Percentiles rank a stretch among this genome's conserved stretches.
These are phyloP conservation scores for Plasmodiophora brassicae DNA, from an alignment of 208 protist genomes.

Conservation along the genomic window DNA sequence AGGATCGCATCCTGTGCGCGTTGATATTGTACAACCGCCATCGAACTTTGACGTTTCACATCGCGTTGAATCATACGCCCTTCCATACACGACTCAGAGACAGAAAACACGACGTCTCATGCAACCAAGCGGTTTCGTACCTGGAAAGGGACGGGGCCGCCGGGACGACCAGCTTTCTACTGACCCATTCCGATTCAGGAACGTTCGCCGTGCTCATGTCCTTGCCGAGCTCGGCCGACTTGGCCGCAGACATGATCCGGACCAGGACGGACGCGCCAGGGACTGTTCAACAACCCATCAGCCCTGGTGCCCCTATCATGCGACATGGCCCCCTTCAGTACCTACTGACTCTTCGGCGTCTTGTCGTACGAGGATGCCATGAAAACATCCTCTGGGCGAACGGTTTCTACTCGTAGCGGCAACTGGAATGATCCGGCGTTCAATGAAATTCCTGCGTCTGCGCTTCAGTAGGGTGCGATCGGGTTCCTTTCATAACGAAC, in stretches of 20 bases:
- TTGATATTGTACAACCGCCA: neutral
- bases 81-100: neutral
- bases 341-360: neutral
- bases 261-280: neutral
- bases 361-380: neutral
- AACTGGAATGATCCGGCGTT: neutral
- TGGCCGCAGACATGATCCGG: neutral
- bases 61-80: neutral
- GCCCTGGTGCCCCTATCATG: neutral
- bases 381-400: neutral
- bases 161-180: neutral
- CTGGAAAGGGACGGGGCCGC: neutral
- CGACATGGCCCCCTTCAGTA: neutral
- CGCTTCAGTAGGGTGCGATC: neutral
- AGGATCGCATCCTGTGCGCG: neutral
- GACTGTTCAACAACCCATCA: neutral
- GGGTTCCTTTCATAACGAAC: neutral
- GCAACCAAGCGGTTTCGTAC: neutral
- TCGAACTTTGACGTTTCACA: neutral
- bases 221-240: neutral
- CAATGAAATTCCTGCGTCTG: neutral
- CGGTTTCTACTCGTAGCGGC: neutral
- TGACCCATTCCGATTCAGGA: neutral
- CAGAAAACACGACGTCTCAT: too few species aligned
- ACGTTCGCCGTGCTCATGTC: neutral